Evolutionary conservation across 305 asterid species (phyloP).

Genomic region (Solanum aculeatissimum): DNA sequence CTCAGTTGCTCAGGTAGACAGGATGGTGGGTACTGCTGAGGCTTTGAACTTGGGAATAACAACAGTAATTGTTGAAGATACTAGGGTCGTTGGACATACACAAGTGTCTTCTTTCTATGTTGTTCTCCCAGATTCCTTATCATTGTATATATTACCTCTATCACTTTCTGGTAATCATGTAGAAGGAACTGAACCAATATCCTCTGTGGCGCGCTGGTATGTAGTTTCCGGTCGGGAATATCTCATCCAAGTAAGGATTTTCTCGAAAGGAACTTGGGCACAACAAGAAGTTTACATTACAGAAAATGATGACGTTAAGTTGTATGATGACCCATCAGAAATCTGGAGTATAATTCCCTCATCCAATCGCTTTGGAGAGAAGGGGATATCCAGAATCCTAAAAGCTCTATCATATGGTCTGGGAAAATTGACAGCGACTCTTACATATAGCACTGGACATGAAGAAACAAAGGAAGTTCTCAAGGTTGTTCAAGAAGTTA

Average conservation of each 20-base stretch:
- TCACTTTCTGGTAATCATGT: constrained; percentile 39
- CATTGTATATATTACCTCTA: constrained; percentile 48
- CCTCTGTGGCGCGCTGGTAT: constrained; percentile 73
- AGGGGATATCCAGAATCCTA: constrained; percentile 36
- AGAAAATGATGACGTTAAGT: constrained; percentile 51
- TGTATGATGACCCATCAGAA: constrained; percentile 42
- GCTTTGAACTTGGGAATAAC: constrained; percentile 68
- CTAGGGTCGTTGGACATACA: constrained; percentile 74
- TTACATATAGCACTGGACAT: constrained; percentile 45
- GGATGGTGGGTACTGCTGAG: constrained; percentile 41
- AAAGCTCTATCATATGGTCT: constrained; percentile 57
- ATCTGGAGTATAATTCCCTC: constrained; percentile 64
- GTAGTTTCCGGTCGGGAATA: constrained; percentile 61
- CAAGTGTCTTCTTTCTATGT: constrained; percentile 77
- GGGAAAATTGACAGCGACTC: constrained; percentile 70
- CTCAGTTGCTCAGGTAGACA: constrained; percentile 70
- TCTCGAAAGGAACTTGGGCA: constrained; percentile 51
- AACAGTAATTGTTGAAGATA: constrained; percentile 65
- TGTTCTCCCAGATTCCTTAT: constrained; percentile 65
- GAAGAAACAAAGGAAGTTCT: constrained; percentile 51
- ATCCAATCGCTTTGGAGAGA: constrained; percentile 24
- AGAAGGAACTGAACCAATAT: constrained; percentile 38
- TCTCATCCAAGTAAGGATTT: constrained; percentile 58
- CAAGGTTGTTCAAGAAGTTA: constrained; percentile 81
- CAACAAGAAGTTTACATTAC: constrained; percentile 59